Conservation (phyloP, 2,329 filamentous ascomycete species). For the Catunica adiposa region DNA sequence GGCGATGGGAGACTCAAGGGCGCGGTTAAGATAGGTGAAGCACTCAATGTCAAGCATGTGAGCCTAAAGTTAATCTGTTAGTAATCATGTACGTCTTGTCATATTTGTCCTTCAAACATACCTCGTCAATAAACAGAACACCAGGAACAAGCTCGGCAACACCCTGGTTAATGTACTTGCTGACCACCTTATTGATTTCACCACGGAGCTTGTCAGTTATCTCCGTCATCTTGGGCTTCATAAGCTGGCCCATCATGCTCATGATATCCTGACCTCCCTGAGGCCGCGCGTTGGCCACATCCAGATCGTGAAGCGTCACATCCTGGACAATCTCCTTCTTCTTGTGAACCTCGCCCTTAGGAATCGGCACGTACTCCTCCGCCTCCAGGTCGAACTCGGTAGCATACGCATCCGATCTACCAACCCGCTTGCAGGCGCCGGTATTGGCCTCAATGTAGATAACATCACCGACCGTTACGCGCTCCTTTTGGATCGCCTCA, state of each 20-base stretch:
- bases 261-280: slow-evolving; percentile 98
- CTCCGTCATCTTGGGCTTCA: slow-evolving; percentile 99
- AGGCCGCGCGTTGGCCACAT: slow-evolving; percentile 85
- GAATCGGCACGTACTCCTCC: slow-evolving; percentile 96
- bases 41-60: slow-evolving; percentile 99
- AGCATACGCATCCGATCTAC: slow-evolving; percentile 87
- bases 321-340: slow-evolving; percentile 99
- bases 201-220: slow-evolving; percentile 92
- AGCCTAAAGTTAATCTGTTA: slow-evolving; percentile 32
- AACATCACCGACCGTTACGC: slow-evolving; percentile 88
- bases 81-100: not conserved
- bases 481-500: slow-evolving; percentile 96
- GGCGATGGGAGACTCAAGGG: slow-evolving; percentile 86
- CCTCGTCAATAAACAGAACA: slow-evolving; percentile 96
- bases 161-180: slow-evolving; percentile 96
- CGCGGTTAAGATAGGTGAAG: slow-evolving; percentile 97
- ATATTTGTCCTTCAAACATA: slow-evolving; percentile 25
- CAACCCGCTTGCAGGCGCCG: slow-evolving; percentile 91
- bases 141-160: slow-evolving; percentile 96
- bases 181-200: slow-evolving; percentile 99
- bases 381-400: slow-evolving; percentile 98
- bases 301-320: slow-evolving; percentile 89
- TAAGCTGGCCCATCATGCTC: slow-evolving; percentile 99
- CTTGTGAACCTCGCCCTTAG: slow-evolving; percentile 98
- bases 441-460: slow-evolving; percentile 99